Evolutionary conservation across 2,329 filamentous ascomycete species (phyloP).

Genomic region (Thielaviopsis cerberus): DNA sequence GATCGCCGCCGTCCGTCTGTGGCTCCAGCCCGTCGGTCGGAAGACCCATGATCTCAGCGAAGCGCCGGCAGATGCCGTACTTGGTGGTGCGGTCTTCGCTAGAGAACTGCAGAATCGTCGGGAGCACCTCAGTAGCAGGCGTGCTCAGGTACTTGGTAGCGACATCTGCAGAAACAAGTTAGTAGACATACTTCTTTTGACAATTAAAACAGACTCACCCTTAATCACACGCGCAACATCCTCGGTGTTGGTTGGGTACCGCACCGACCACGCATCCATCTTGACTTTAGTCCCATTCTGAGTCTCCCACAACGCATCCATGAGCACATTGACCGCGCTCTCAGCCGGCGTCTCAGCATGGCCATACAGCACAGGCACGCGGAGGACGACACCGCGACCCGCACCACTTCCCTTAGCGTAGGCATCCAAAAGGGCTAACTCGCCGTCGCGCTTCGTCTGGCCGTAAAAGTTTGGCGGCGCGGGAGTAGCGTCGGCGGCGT

Average conservation of each 20-base stretch:
- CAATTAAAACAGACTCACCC: slow-evolving; percentile 27
- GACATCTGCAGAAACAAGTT: slow-evolving; percentile 33
- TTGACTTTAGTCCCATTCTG: slow-evolving; percentile 46
- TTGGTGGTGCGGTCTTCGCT: slow-evolving; percentile 78
- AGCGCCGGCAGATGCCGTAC: slow-evolving; percentile 65
- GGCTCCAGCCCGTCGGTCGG: slow-evolving; percentile 48
- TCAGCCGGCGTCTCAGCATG: slow-evolving; percentile 50
- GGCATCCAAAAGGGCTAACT: slow-evolving; percentile 45
- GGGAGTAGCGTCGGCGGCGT: slow-evolving; percentile 44
- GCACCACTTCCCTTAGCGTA: slow-evolving; percentile 29
- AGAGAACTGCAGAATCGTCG: slow-evolving; percentile 62
- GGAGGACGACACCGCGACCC: slow-evolving; percentile 48
- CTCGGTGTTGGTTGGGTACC: slow-evolving; percentile 78
- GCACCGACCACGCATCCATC: slow-evolving; percentile 73
- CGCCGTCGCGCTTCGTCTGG: slow-evolving; percentile 41
- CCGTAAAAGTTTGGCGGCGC: slow-evolving; percentile 61
- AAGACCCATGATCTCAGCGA: slow-evolving; percentile 64
- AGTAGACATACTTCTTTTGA: background rate
- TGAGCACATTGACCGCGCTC: slow-evolving; percentile 65
- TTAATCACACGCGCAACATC: slow-evolving; percentile 65
- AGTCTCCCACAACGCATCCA: slow-evolving; percentile 58
- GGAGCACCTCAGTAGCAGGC: slow-evolving; percentile 34
- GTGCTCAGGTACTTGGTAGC: slow-evolving; percentile 46
- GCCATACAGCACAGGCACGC: slow-evolving; percentile 74
- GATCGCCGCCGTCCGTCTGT: slow-evolving; percentile 54